Evolutionary conservation across 305 asterid genomes (phyloP).

Genomic region (Euphrasia arctica): DNA sequence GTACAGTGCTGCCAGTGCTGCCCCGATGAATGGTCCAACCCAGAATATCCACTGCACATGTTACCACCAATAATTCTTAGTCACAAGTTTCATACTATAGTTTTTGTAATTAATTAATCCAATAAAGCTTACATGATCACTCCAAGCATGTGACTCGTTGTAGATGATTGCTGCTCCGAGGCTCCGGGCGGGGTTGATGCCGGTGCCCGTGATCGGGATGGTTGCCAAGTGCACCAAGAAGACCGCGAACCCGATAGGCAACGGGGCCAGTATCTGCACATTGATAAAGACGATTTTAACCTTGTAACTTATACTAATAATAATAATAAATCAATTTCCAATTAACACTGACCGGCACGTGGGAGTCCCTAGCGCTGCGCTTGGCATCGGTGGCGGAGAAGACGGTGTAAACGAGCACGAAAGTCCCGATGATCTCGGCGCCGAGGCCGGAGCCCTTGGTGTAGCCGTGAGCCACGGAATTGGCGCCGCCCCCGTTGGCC

Average conservation of each 20-base stretch:
- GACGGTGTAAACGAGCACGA: conserved; percentile 46
- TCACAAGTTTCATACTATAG: too few species aligned
- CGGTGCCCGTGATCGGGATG: conserved; percentile 44
- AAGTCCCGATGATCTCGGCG: conserved; percentile 41
- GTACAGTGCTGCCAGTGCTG: conserved; percentile 44
- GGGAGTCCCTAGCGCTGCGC: conserved; percentile 50
- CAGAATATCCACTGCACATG: conserved; percentile 51
- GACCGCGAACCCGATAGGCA: conserved; percentile 48
- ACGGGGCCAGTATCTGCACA: conserved; percentile 46
- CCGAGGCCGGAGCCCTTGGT: conserved; percentile 50
- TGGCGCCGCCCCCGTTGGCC: conserved; percentile 45
- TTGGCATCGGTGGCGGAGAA: conserved; percentile 54
- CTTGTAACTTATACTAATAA: too few species aligned
- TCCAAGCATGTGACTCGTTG: conserved; percentile 43
- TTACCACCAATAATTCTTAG: too few species aligned
- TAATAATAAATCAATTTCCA: too few species aligned
- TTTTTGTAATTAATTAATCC: too few species aligned
- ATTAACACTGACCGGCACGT: conserved; percentile 43
- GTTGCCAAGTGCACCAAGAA: conserved; percentile 51
- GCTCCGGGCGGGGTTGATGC: conserved; percentile 51
- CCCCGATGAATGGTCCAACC: conserved; percentile 54
- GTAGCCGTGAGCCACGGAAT: conserved; percentile 39
- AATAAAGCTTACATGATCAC: conserved; percentile 41
- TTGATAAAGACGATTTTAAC: too few species aligned
- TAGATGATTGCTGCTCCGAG: conserved; percentile 53